Conservation (phyloP, 106 monocot species). For the Dendrobium officinale region DNA sequence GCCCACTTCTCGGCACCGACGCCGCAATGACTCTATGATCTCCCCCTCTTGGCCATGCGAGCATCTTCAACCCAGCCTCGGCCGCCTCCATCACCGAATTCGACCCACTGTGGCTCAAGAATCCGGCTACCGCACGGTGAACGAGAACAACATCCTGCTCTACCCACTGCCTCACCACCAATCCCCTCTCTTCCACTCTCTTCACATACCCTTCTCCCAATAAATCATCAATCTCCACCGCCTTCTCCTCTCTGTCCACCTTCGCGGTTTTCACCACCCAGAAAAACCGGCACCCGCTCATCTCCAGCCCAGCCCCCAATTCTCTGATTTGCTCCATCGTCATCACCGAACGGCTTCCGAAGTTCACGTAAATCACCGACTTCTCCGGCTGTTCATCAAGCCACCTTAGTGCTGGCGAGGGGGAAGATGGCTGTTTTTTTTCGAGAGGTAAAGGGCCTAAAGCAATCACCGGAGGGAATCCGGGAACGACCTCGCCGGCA, state of each 20-base stretch:
- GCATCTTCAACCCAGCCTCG: constrained; percentile 29
- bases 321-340: constrained; percentile 26
- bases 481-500: constrained; percentile 7
- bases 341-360: constrained; percentile 55
- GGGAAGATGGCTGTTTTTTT: background rate
- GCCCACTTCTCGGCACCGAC: constrained; percentile 27
- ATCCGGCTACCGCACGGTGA: constrained; percentile 43
- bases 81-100: constrained; percentile 62
- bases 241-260: constrained; percentile 46
- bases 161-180: constrained; percentile 54
- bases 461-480: constrained; percentile 33
- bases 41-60: constrained; percentile 42
- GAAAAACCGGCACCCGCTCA: constrained; percentile 47
- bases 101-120: constrained; percentile 72
- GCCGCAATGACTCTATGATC: constrained; percentile 60
- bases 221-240: constrained; percentile 14
- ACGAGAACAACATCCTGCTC: constrained; percentile 41
- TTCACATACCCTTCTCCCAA: constrained; percentile 34
- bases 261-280: constrained; percentile 52
- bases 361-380: constrained; percentile 66
- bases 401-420: constrained; percentile 17
- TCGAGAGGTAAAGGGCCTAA: constrained; percentile 32
- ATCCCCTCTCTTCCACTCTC: constrained; percentile 39
- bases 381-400: constrained; percentile 38
- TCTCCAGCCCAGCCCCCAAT: constrained; percentile 47